These are phyloP conservation scores for Immersiella caudata DNA, from an alignment of 495 filamentous ascomycete species.

Conservation along the genomic window DNA sequence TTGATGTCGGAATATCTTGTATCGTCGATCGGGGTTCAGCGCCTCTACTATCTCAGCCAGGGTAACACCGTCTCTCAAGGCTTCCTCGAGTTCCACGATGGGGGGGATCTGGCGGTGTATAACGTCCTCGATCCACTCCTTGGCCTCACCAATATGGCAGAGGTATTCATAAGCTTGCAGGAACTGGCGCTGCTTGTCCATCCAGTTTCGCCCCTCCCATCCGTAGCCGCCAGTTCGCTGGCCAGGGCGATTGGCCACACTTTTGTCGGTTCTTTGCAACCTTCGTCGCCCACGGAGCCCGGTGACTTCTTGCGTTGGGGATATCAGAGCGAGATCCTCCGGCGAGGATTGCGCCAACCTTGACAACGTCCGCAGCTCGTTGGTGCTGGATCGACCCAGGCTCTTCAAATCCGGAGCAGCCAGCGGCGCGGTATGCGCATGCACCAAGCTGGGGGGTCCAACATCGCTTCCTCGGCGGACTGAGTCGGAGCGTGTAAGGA, in stretches of 20 bases:
- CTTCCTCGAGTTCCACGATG: slow-evolving; percentile 95
- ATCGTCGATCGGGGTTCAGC: slow-evolving; percentile 71
- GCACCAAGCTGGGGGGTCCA: slow-evolving; percentile 42
- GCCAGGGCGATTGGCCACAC: slow-evolving; percentile 47
- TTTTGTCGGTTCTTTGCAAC: slow-evolving; percentile 71
- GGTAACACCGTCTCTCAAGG: slow-evolving; percentile 88
- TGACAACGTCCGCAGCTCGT: slow-evolving; percentile 86
- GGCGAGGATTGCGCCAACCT: slow-evolving; percentile 74
- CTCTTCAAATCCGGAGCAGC: slow-evolving; percentile 72
- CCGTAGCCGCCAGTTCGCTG: slow-evolving; percentile 58
- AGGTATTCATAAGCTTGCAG: slow-evolving; percentile 98
- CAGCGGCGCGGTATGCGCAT: slow-evolving; percentile 54
- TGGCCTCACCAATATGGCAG: slow-evolving; percentile 98
- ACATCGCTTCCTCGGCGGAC: slow-evolving; percentile 40
- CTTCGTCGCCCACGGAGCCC: slow-evolving; percentile 82
- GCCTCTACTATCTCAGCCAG: slow-evolving; percentile 95
- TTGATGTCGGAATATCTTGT: slow-evolving; percentile 81
- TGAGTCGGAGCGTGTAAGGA: slow-evolving; percentile 55
- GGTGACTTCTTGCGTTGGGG: slow-evolving; percentile 76
- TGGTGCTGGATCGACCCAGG: slow-evolving; percentile 80
- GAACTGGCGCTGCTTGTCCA: slow-evolving; percentile 97
- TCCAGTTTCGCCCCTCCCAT: slow-evolving; percentile 92
- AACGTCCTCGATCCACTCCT: slow-evolving; percentile 98
- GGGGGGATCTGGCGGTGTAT: slow-evolving; percentile 87
- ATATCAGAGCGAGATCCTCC: slow-evolving; percentile 78